Conservation (phyloP, 2,329 filamentous ascomycete genomes). For the Coleophoma eucalyptorum region DNA sequence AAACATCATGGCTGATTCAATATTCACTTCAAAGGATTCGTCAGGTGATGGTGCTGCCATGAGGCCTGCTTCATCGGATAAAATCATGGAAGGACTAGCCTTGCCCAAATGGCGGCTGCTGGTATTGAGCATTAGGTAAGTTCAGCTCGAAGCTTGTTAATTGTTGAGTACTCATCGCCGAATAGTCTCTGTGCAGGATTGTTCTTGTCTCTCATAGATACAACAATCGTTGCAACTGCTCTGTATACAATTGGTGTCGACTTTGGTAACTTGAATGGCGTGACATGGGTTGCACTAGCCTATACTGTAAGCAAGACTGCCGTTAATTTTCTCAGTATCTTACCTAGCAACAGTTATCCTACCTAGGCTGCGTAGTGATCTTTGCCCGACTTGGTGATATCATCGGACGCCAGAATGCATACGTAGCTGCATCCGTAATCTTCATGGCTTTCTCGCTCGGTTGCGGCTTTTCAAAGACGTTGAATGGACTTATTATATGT, state of each 20-base stretch:
- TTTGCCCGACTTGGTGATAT: slow-evolving; percentile 50
- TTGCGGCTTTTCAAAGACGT: slow-evolving; percentile 40
- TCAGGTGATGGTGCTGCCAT: no score
- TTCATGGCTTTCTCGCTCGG: slow-evolving; percentile 53
- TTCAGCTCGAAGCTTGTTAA: background rate
- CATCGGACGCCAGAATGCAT: slow-evolving; percentile 47
- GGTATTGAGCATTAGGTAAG: slow-evolving; percentile 5
- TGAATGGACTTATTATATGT: slow-evolving; percentile 33
- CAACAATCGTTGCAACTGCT: slow-evolving; percentile 56
- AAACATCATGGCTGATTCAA: no score
- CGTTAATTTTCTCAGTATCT: background rate
- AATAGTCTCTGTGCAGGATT: slow-evolving; percentile 47
- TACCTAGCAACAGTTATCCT: slow-evolving; percentile 17
- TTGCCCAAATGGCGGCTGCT: slow-evolving; percentile 11
- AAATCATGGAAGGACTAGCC: background rate
- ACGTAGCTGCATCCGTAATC: slow-evolving; percentile 43
- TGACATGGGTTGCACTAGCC: slow-evolving; percentile 52
- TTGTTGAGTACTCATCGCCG: background rate
- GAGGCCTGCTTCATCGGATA: no score
- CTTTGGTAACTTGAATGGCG: slow-evolving; percentile 37
- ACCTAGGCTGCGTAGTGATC: slow-evolving; percentile 51
- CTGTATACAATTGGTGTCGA: slow-evolving; percentile 50
- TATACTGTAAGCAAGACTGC: slow-evolving; percentile 34
- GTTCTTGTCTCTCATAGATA: slow-evolving; percentile 57
- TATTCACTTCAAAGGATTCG: no score